Percentiles rank a stretch among this genome's conserved stretches.
These are phyloP conservation scores for Pinguiococcus pyrenoidosus DNA, from an alignment of 108 stramenopile genomes.

Conservation along the genomic window DNA sequence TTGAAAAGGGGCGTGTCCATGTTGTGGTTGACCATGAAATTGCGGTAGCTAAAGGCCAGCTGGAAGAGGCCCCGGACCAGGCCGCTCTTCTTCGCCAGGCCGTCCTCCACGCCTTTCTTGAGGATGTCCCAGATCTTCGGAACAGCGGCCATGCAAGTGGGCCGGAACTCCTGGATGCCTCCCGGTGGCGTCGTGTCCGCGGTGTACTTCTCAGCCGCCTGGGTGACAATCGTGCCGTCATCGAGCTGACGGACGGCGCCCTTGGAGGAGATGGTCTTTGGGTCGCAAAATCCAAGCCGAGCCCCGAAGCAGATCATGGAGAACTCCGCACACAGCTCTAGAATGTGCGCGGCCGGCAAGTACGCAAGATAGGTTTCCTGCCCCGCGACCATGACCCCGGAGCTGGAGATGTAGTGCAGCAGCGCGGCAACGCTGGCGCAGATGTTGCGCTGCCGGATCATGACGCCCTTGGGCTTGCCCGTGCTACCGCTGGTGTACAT, in stretches of 20 bases:
- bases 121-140: conserved; percentile 87
- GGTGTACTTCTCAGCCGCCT: too few species aligned
- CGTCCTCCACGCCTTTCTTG: conserved; percentile 70
- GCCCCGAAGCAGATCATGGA: conserved; percentile 58
- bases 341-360: conserved; percentile 64
- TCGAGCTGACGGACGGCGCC: conserved; percentile 35
- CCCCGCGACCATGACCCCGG: background rate
- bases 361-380: conserved; percentile 52
- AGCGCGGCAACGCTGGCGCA: too few species aligned
- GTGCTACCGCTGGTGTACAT: conserved; percentile 94
- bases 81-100: conserved; percentile 51
- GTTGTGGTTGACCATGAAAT: conserved; percentile 49
- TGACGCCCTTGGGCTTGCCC: conserved; percentile 80
- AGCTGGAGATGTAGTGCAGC: too few species aligned
- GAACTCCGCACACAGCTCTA: conserved; percentile 72
- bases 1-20: conserved; percentile 74
- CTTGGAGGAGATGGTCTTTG: conserved; percentile 56
- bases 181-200: conserved; percentile 71
- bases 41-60: conserved; percentile 51
- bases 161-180: conserved; percentile 61
- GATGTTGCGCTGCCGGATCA: too few species aligned
- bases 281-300: too few species aligned
- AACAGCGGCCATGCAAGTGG: conserved; percentile 69
- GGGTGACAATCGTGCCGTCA: background rate
- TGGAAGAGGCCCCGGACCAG: conserved; percentile 52